Base-by-base conservation (phyloP, 2,329 filamentous ascomycete species). In the Penicillium sp. region DNA sequence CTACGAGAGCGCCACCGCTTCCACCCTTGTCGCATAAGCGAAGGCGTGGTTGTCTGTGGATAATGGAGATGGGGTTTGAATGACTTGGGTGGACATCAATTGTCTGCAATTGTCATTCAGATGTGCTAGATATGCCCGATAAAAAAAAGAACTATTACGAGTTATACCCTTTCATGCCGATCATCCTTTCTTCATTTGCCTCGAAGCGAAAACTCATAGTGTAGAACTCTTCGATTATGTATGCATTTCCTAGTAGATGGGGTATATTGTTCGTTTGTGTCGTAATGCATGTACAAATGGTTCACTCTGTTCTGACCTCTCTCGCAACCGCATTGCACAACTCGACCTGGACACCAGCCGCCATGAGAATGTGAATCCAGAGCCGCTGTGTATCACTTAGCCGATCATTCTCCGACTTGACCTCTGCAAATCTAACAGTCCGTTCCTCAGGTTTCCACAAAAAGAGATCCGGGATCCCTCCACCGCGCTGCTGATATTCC, bases 1-100 rank as follows among this genome's bases (percentile, higher is more conserved):
- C 81, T 97, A 97, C 84, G 92, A 97, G 88, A 89, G 83, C 76
- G 89, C 92, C 75, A 97, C 92, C 67, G 92, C 92, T 78, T 88
- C 82, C 83, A 95, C 90, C 73, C 81, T 95, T 69, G 90, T 95
- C 75, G 84, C 90, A 77, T 95, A 92, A 86, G 76, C 72, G 69
- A 51, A 50, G 49, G 46, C 49, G 59, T 62, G 53, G 53, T 57
- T 56, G 54, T 56, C 49, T 58, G 55, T 55, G 54, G 55, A 54
- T 15, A 53, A 46, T 46, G 49, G 53, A 44, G 46, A 49, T 52
- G 40, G 50, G 47, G 42, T 39, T 29, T 52, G 48, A 44, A 42
- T 48, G 41, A 33, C 20, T 20, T 27, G 5, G 28, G 45, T 31
- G 28, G 42, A 42, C 43, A 4, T 23, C 35, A 8, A 18, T 18